These are phyloP conservation scores for Stropharia rugosoannulata DNA, from an alignment of 768 basidiomycete genomes.

Conservation along the genomic window DNA sequence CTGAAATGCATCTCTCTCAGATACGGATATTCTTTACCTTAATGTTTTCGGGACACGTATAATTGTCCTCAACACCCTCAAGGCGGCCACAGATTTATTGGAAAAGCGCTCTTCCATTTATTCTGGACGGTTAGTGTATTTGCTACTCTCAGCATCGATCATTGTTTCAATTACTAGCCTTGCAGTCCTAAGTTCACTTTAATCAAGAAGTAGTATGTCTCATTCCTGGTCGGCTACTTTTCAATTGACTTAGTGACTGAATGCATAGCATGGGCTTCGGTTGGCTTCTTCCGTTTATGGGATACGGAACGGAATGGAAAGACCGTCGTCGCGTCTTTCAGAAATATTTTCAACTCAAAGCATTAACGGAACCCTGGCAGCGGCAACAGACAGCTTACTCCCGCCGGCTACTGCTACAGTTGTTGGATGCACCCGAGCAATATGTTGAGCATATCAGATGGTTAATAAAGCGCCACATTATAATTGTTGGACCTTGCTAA, in stretches of 20 bases:
- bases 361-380: conserved; percentile 23
- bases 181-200: conserved; percentile 16
- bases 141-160: background rate
- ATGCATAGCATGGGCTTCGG: conserved; percentile 34
- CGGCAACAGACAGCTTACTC: conserved; percentile 23
- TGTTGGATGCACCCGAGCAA: conserved; percentile 32
- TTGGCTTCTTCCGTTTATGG: conserved; percentile 36
- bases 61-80: conserved; percentile 20
- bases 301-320: conserved; percentile 37
- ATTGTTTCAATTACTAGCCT: background rate
- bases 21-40: conserved; percentile 19
- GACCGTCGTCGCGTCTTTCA: conserved; percentile 37
- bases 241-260: background rate
- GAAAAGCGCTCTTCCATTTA: conserved; percentile 22
- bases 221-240: background rate
- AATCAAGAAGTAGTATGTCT: conserved; percentile 17
- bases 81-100: conserved; percentile 18
- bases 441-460: conserved; percentile 31
- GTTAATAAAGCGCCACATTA: conserved; percentile 23
- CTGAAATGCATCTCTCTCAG: conserved; percentile 4
- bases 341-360: conserved; percentile 33
- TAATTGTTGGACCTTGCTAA: background rate
- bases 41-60: conserved; percentile 16
- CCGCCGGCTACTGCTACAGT: conserved; percentile 26
- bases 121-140: conserved; percentile 13